Base-by-base conservation (phyloP, 2,329 filamentous ascomycete genomes). In the Dryadomyces quercivorus region DNA sequence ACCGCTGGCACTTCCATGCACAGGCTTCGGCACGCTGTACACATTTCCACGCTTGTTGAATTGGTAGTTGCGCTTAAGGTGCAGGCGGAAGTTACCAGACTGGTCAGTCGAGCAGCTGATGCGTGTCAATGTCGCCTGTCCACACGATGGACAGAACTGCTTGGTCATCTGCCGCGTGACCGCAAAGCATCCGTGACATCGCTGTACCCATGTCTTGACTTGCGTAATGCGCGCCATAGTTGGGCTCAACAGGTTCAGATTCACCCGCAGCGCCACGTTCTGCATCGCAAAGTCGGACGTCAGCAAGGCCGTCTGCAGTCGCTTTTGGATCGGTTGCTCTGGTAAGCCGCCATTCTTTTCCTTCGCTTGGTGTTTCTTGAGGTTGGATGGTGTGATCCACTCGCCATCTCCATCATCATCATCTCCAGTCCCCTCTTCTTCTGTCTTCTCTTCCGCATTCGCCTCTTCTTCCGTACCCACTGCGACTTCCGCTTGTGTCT, bases 261-360 rank as follows among this genome's bases (percentile, higher is more conserved):
- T 95, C 75, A 97, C 94, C 62, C 94, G 88, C 5, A 98, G 78
- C 2, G 93, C 80, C 8, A 97, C 90, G 67, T 97, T 97, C 72
- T 97, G 92, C 88, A 98, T 95, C 54, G 93, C 92, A 70, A 88
- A 97, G 73, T 98, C 93, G 55, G 86, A 90, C 1, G 93, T 97
- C 65, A 97, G 85, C 47, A 92, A 84, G n/a, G 90, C 92, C 16
- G 88, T 88, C 69, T 94, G 85, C 61, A 96, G 85, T 13, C 80
- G 81, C 58, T 80, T 79, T 40, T 80, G 75, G 53, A 80, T 75
- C 1, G 76, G 67, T 56, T 74, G 67, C 50, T 75, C 70, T 44
- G 75, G 70, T 20, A 73, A 67, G 1, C 73, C 68, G 6, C 70
- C 71, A 16, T 10, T 18, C 21, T 72, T 69, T 61, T 92, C 84